Conservation (phyloP, 306 rosid species). For the Pyrus betulifolia region DNA sequence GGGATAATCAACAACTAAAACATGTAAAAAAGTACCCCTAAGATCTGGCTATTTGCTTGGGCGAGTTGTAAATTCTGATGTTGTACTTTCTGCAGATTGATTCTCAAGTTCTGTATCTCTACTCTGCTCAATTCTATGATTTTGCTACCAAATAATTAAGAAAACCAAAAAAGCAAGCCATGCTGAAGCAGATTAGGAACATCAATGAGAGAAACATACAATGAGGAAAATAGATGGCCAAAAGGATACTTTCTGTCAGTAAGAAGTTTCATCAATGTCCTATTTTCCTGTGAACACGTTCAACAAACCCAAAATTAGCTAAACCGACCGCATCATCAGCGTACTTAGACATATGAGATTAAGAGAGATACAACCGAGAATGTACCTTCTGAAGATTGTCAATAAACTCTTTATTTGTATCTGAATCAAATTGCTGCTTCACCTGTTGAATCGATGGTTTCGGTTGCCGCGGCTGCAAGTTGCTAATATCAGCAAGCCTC, state of each 20-base stretch:
- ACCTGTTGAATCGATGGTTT: constrained; percentile 19
- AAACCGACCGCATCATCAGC: constrained; percentile 3
- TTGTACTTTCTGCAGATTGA: constrained; percentile 46
- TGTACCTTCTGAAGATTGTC: constrained; percentile 56
- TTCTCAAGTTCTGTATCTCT: constrained; percentile 51
- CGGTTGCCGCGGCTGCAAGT: constrained; percentile 29
- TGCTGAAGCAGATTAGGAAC: background rate
- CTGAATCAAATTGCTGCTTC: constrained; percentile 21
- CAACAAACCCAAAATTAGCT: background rate
- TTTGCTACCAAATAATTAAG: constrained; percentile 40
- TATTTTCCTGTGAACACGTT: constrained; percentile 54
- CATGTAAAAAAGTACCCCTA: constrained; percentile 37
- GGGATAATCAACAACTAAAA: background rate
- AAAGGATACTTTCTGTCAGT: constrained; percentile 67
- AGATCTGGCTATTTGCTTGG: constrained; percentile 55
- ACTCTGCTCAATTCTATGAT: constrained; percentile 42
- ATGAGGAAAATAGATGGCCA: constrained; percentile 5
- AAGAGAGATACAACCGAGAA: background rate
- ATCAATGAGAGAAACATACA: background rate
- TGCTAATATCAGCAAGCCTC: constrained; percentile 66
- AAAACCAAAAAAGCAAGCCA: constrained; percentile 11
- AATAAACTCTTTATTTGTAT: constrained; percentile 19
- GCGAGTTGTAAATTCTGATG: constrained; percentile 76
- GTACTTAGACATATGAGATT: background rate
- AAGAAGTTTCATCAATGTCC: constrained; percentile 41